Evolutionary conservation across 2,329 filamentous ascomycete species (phyloP).

Genomic region (Colletotrichum theobromicola): DNA sequence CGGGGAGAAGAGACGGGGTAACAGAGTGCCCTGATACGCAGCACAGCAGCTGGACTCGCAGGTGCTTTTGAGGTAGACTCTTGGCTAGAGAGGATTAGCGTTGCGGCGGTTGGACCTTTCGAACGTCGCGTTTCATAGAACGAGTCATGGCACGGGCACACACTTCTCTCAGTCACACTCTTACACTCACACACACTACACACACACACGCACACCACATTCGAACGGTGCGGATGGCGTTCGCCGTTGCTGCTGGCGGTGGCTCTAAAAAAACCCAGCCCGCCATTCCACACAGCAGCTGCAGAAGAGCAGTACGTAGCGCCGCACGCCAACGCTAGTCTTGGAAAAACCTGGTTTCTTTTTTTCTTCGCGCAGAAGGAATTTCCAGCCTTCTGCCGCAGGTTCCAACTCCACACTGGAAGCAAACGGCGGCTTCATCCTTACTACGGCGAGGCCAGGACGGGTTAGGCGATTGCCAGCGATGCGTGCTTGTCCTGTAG

Average conservation of each 20-base stretch:
- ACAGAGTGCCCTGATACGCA: not conserved
- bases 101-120: slow-evolving; percentile 1
- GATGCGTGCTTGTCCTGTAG: not conserved
- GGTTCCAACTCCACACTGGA: not conserved
- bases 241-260: not conserved
- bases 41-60: not conserved
- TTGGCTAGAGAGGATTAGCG: slow-evolving; percentile 1
- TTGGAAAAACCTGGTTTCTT: not conserved
- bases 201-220: not conserved
- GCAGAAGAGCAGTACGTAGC: not conserved
- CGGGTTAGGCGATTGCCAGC: not conserved
- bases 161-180: not conserved
- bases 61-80: slow-evolving; percentile 1
- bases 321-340: not conserved
- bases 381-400: slow-evolving; percentile 3
- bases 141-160: slow-evolving; percentile 11
- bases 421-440: slow-evolving; percentile 9
- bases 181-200: not conserved
- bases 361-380: not conserved
- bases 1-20: not conserved
- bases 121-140: slow-evolving; percentile 12
- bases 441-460: not conserved
- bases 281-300: not conserved
- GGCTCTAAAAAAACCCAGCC: not conserved
- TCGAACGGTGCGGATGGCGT: slow-evolving; percentile 9